Evolutionary conservation across 495 filamentous ascomycete species (phyloP).

Genomic region (Aspergillus egyptiacus): DNA sequence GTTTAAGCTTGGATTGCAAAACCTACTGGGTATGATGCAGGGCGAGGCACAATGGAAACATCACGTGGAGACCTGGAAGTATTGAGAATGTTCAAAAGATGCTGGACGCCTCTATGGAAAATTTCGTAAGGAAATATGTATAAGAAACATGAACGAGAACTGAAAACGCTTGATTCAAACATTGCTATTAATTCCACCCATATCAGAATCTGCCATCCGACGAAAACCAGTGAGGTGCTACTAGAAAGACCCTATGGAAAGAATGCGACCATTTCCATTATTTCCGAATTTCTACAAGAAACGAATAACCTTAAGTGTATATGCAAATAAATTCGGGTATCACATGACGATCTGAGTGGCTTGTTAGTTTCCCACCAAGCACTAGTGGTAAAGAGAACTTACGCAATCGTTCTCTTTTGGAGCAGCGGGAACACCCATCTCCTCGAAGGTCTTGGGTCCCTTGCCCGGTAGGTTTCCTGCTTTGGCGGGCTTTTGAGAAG

Average conservation of each 20-base stretch:
- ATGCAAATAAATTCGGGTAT: conserved; percentile 34
- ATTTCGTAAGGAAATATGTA: background rate
- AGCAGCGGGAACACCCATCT: conserved; percentile 85
- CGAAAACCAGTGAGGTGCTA: background rate
- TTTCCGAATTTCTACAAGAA: conserved; percentile 12
- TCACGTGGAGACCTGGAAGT: conserved; percentile 1
- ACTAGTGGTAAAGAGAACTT: conserved; percentile 35
- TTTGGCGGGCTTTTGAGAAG: conserved; percentile 30
- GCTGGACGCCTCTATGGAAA: conserved; percentile 2
- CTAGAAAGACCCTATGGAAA: too few relatives aligned
- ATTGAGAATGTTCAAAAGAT: background rate
- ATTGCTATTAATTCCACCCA: conserved; percentile 1
- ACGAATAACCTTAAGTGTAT: conserved; percentile 7
- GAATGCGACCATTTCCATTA: background rate
- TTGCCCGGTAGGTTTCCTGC: conserved; percentile 53
- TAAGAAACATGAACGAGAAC: background rate
- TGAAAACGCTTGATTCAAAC: background rate
- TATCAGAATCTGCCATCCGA: background rate
- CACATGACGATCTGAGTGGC: conserved; percentile 53
- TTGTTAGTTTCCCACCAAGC: conserved; percentile 24
- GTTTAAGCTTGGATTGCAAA: background rate
- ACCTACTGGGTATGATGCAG: background rate
- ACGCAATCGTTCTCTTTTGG: conserved; percentile 87
- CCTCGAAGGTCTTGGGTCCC: conserved; percentile 94
- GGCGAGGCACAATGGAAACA: background rate